Evolutionary conservation across 768 basidiomycete genomes (phyloP).

Genomic region (Boletus rubropictus): DNA sequence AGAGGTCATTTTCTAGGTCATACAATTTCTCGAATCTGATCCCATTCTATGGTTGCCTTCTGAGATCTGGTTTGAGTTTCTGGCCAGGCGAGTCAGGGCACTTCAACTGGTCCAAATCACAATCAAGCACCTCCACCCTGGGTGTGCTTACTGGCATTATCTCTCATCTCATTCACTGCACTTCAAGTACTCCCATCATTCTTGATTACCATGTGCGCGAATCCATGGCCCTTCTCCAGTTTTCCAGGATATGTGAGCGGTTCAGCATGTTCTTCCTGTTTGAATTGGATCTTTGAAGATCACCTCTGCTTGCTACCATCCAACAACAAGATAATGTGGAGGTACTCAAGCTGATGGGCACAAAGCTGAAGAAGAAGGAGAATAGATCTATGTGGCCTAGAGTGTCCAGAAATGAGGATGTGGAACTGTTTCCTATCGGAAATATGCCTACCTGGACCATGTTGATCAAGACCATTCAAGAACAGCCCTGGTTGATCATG

Average conservation of each 20-base stretch:
- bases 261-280: conserved; percentile 9
- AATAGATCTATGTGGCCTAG: neutral
- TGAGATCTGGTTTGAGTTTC: conserved; percentile 5
- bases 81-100: neutral
- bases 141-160: conserved; percentile 8
- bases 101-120: conserved; percentile 1
- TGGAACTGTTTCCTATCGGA: neutral
- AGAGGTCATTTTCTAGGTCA: neutral
- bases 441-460: neutral
- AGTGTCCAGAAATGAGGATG: neutral
- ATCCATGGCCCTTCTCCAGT: conserved; percentile 9
- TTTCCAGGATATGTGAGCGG: neutral
- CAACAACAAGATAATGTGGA: conserved; percentile 2
- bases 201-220: conserved; percentile 2
- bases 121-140: neutral
- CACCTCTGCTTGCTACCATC: neutral
- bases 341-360: neutral
- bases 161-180: conserved; percentile 1
- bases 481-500: neutral
- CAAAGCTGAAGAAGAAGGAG: neutral
- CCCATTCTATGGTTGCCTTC: conserved; percentile 3
- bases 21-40: neutral
- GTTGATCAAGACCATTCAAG: neutral
- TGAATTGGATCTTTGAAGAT: neutral
- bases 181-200: conserved; percentile 6